Conservation (phyloP, 2,329 filamentous ascomycete species). For the Monilinia aucupariae region DNA sequence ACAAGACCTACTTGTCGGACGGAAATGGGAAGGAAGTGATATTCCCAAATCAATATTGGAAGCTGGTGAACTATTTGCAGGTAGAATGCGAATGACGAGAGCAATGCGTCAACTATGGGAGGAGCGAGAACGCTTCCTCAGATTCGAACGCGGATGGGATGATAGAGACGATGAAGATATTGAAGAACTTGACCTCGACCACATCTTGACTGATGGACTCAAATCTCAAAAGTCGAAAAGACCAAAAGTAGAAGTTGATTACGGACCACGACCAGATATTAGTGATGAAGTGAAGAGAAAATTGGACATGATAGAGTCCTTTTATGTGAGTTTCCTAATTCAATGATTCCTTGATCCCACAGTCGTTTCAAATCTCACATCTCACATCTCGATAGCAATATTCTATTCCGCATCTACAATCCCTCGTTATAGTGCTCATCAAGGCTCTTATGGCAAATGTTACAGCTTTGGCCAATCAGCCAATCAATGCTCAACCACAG, state of each 20-base stretch:
- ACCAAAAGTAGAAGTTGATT: slow-evolving; percentile 39
- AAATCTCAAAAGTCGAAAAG: slow-evolving; percentile 42
- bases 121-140: slow-evolving; percentile 84
- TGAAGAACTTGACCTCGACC: slow-evolving; percentile 40
- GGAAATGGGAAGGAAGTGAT: slow-evolving; percentile 89
- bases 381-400: slow-evolving; percentile 51
- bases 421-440: slow-evolving; percentile 84
- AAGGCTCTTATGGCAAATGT: slow-evolving; percentile 85
- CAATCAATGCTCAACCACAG: slow-evolving; percentile 34
- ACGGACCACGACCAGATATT: slow-evolving; percentile 47
- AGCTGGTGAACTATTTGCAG: slow-evolving; percentile 86
- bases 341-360: slow-evolving; percentile 1
- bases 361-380: slow-evolving; percentile 33
- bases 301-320: slow-evolving; percentile 68
- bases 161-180: slow-evolving; percentile 39
- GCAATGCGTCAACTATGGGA: slow-evolving; percentile 93
- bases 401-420: slow-evolving; percentile 81
- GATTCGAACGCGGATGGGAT: slow-evolving; percentile 86
- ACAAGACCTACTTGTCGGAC: slow-evolving; percentile 73
- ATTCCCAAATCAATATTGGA: slow-evolving; percentile 93
- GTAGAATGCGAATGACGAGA: slow-evolving; percentile 82
- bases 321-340: slow-evolving; percentile 63
- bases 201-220: slow-evolving; percentile 38
- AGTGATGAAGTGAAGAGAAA: slow-evolving; percentile 56
- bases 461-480: slow-evolving; percentile 69